A percentile compares a stretch with the other conserved stretches of the same genome.
phyloP scores from a whole-genome alignment of 257 asterid genomes.

The Solanum virginianum region DNA sequence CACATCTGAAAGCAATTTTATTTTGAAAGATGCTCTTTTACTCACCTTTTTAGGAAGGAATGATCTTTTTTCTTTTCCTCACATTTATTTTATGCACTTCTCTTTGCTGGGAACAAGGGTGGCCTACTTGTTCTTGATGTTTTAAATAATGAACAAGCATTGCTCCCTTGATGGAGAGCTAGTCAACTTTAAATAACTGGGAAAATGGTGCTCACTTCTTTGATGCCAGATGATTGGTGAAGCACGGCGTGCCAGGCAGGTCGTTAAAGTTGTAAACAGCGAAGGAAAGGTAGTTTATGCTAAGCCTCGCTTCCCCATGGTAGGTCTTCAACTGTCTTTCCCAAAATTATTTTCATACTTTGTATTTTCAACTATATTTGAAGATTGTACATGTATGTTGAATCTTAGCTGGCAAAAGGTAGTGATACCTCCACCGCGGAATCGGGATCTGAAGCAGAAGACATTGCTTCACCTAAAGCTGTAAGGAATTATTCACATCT shows the following conservation, averaged over 20 bases:
- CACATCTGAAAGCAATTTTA: background rate
- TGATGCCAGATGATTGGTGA: constrained; percentile 80
- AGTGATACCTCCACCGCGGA: constrained; percentile 72
- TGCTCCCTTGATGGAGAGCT: background rate
- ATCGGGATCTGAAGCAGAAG: constrained; percentile 84
- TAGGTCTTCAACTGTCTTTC: constrained; percentile 15
- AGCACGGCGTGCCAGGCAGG: constrained; percentile 78
- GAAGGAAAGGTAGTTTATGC: constrained; percentile 98
- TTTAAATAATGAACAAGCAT: background rate
- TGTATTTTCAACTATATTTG: background rate
- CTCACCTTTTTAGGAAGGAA: background rate
- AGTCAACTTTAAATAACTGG: background rate
- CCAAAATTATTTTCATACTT: background rate
- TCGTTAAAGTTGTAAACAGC: constrained; percentile 83
- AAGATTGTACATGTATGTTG: constrained; percentile 1
- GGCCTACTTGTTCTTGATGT: background rate
- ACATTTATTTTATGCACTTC: background rate
- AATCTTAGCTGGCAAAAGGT: constrained; percentile 38
- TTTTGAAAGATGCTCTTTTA: background rate
- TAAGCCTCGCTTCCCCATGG: constrained; percentile 72
- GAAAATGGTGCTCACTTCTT: constrained; percentile 1
- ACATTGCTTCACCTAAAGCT: constrained; percentile 60
- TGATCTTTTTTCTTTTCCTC: background rate
- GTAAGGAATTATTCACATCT: constrained; percentile 37
- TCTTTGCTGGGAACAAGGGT: background rate